Evolutionary conservation across 2,329 filamentous ascomycete genomes (phyloP), one percentile per base, ranked within the genome.

Genomic region (Clarireedia sp.): DNA sequence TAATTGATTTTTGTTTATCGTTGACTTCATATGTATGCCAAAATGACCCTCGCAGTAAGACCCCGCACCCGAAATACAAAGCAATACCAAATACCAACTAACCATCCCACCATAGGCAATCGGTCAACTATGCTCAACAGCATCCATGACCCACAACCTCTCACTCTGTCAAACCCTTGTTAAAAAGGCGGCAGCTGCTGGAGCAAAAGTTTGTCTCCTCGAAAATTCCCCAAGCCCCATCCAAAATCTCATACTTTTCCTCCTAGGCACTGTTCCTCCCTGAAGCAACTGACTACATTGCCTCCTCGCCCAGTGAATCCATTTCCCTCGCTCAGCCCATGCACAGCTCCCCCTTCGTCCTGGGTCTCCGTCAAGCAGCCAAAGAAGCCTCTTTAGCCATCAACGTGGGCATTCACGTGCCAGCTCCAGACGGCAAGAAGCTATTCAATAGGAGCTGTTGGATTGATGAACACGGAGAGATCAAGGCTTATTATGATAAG

Each of bases 361-460:
- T 78, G 0, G 90, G 90, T 3, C 79, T 96, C 1, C 83, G 82
- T 59, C 73, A 80, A 21, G 83, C 83, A 19, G 91, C 91, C 1
- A 76, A 74, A 43, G 67, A 80, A 47, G 76, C 86, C 65, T 71
- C 71, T 0, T 71, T 96, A 5, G 81, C 85, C 24, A 86, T 96
- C 57, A 89, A 90, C 68, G 90, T 96, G 33, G 92, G 92, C 3
- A 83, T 96, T 60, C 92, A 96, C 72, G 88, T 92, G 59, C 83
- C 86, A 1, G 73, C 73, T 55, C 55, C 70, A 16, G 69, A 73
- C 41, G 71, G 70, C 17, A 47, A 16, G 16, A 73, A 75, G 40
- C 76, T 87, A 40, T 80, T 78, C 58, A 88, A 88, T 65, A 82
- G 79, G 0, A 72, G 83, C 26, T 74, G 87, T 46, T 88, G 83